Base-by-base conservation (phyloP, 2,329 filamentous ascomycete species). In the Setomelanomma holmii region DNA sequence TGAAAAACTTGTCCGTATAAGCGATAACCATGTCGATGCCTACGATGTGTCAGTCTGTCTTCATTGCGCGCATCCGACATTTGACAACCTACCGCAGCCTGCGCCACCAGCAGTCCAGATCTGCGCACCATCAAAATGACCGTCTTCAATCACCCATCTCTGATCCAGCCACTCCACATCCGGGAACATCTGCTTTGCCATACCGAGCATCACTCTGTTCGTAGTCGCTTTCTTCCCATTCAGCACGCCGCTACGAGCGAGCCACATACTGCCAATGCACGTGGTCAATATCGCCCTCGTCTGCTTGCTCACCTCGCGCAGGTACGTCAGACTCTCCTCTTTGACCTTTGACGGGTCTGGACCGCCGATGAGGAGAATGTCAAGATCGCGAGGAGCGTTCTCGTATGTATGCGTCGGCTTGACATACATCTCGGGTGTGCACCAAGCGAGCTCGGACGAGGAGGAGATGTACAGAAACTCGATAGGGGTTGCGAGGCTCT, bases 71-170 rank as follows among this genome's bases (percentile, higher is more conserved):
- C 14, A 6, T 3, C 2, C 14, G 27, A 6, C 14, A 4, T 11
- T 27, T 19, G 14, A 3, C 22, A 40, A 61, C 64, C 58, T 39
- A 75, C 75, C 74, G 53, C 71, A 71, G 1, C 69, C 71, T 0
- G 76, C 75, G 8, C 70, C 75, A 2, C 75, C 76, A 0, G 64
- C 52, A 1, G 74, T 77, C 75, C 76, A 78, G 17, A 78, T 60
- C 64, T 75, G 70, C 53, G 71, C 70, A 3, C 63, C 65, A 17
- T 67, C 62, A 49, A 66, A 64, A 8, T 49, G 35, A 0, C 66
- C 66, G 8, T 55, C 43, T 1, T 72, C 72, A 36, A 74, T 58
- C 1, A 78, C 73, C 75, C 76, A 78, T 41, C 75, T 60, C 60
- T 74, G 71, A 44, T 76, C 70, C 24, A 67, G 33, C 76, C 76